A percentile compares a stretch with the other conserved stretches of the same genome.
Evolutionary conservation across 2,329 filamentous ascomycete genomes (phyloP).

Genomic region (Fusarium cyanostomum): DNA sequence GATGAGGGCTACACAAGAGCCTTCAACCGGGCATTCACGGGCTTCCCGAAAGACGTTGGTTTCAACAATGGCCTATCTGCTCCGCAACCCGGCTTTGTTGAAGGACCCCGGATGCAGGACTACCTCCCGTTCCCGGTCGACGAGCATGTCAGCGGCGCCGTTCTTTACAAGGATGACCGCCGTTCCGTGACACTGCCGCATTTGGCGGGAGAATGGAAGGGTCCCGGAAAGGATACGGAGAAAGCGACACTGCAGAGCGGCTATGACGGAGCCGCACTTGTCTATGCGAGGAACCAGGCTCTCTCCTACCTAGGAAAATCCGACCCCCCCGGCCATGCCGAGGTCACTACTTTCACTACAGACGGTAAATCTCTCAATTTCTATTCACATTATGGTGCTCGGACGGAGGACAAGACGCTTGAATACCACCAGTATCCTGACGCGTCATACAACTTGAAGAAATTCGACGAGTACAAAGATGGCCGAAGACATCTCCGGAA

Average conservation of each 20-base stretch:
- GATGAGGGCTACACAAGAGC: constrained; percentile 6
- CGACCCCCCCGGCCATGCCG: background rate
- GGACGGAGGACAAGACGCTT: background rate
- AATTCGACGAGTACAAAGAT: background rate
- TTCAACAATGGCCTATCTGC: constrained; percentile 43
- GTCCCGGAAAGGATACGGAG: background rate
- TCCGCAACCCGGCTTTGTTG: constrained; percentile 43
- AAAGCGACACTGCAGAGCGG: background rate
- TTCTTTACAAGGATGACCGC: background rate
- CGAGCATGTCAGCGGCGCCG: background rate
- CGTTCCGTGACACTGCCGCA: background rate
- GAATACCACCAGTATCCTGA: background rate
- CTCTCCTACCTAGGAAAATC: background rate
- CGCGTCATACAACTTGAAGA: too few relatives aligned
- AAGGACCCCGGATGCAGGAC: constrained; percentile 29
- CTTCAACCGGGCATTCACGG: constrained; percentile 28
- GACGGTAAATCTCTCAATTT: background rate
- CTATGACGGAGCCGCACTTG: background rate
- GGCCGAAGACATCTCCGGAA: background rate
- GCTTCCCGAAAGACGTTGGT: constrained; percentile 38
- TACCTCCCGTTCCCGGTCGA: background rate
- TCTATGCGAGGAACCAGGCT: background rate
- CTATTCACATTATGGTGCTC: background rate
- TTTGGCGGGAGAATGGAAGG: background rate
- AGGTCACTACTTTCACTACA: background rate